phyloP scores from a whole-genome alignment of 2,329 filamentous ascomycete genomes.

The Fusarium sp. region DNA sequence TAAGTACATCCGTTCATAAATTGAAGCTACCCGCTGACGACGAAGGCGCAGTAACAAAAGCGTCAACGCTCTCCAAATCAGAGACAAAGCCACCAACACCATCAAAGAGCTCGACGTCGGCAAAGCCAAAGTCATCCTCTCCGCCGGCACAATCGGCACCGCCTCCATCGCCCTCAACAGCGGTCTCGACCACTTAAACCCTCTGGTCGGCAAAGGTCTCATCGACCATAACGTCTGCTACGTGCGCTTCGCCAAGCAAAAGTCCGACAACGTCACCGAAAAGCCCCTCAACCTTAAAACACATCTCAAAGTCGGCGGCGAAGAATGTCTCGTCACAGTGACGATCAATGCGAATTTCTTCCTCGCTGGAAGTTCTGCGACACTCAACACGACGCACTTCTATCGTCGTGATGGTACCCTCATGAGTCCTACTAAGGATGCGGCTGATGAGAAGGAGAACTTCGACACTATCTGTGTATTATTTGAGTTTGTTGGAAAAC shows the following conservation, averaged over 20 bases:
- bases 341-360: constrained; percentile 39
- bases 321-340: constrained; percentile 26
- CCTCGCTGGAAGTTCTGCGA: constrained; percentile 29
- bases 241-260: constrained; percentile 29
- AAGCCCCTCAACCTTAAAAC: constrained; percentile 35
- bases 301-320: constrained; percentile 5
- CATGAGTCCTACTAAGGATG: constrained; percentile 5
- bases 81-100: constrained; percentile 3
- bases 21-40: accelerated
- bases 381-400: constrained; percentile 27
- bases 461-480: constrained; percentile 32
- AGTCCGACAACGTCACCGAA: not conserved
- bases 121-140: constrained; percentile 20
- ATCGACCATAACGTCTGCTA: constrained; percentile 38
- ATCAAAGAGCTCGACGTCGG: constrained; percentile 26
- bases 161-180: constrained; percentile 33
- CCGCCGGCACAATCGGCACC: constrained; percentile 29
- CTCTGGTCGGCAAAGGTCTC: constrained; percentile 9
- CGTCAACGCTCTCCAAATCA: constrained; percentile 21
- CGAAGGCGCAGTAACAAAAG: not conserved
- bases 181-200: constrained; percentile 21
- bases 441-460: constrained; percentile 9
- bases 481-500: constrained; percentile 24
- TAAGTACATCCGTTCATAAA: not conserved
- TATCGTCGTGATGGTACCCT: constrained; percentile 15